These are phyloP conservation scores for Curvularia lunata DNA, from an alignment of 2,329 filamentous ascomycete species.

Conservation along the genomic window DNA sequence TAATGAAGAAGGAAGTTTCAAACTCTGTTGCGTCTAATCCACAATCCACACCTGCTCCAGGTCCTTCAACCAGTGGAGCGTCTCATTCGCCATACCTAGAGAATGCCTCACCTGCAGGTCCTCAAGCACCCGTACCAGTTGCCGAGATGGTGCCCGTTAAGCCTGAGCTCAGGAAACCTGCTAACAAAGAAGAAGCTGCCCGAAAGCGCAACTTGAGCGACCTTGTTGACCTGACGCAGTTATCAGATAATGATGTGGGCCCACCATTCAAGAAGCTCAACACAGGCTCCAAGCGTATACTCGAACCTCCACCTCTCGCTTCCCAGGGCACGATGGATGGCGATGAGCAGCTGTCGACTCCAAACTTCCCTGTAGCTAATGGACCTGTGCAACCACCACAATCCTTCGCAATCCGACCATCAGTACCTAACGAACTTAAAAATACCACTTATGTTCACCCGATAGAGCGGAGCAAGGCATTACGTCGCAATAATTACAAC, in stretches of 20 bases:
- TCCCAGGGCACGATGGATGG: constrained; percentile 21
- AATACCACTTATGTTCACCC: constrained; percentile 50
- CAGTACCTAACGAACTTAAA: constrained; percentile 26
- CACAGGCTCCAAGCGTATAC: constrained; percentile 14
- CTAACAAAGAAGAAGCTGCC: constrained; percentile 62
- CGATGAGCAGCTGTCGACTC: constrained; percentile 20
- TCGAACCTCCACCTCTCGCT: constrained; percentile 5
- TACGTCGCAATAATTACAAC: constrained; percentile 62
- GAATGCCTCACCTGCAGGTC: constrained; percentile 20
- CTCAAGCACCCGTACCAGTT: constrained; percentile 33
- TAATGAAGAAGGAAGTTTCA: constrained; percentile 29
- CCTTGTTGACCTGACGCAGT: constrained; percentile 59
- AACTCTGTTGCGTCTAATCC: constrained; percentile 24
- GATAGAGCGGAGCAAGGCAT: constrained; percentile 55
- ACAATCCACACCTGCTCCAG: constrained; percentile 14
- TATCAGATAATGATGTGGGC: constrained; percentile 54
- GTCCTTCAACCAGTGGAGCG: constrained; percentile 19
- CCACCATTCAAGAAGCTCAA: constrained; percentile 46
- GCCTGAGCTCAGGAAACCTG: constrained; percentile 42
- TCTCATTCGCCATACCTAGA: constrained; percentile 26
- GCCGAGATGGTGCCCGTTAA: constrained; percentile 43
- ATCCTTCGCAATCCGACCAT: constrained; percentile 12
- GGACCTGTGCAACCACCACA: constrained; percentile 19
- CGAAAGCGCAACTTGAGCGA: constrained; percentile 62
- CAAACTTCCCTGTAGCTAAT: constrained; percentile 34